A percentile compares a stretch with the other conserved stretches of the same genome.
Evolutionary conservation across 2,329 filamentous ascomycete species (phyloP).

Genomic region (Clarireedia monteithiana): DNA sequence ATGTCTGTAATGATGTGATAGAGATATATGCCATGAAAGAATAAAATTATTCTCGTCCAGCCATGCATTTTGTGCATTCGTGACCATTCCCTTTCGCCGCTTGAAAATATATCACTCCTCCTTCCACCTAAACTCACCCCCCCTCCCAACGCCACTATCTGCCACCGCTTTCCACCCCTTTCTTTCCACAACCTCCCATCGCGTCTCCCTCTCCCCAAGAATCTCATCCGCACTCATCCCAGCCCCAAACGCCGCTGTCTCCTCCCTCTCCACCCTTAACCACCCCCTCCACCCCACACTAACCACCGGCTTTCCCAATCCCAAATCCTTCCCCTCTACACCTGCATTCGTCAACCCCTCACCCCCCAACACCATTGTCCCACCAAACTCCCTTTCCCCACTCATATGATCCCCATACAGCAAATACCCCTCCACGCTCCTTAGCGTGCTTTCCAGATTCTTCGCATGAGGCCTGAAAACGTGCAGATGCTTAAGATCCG

Average conservation of each 20-base stretch:
- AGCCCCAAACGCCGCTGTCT: conserved; percentile 16
- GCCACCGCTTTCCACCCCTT: conserved; percentile 21
- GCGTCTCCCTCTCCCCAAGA: conserved; percentile 18
- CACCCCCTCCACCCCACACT: conserved; percentile 26
- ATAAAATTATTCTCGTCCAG: too few species aligned
- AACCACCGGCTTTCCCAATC: conserved; percentile 10
- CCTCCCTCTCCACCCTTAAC: conserved; percentile 25
- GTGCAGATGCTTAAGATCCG: conserved; percentile 25
- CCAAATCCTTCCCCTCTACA: conserved; percentile 6
- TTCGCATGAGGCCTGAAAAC: conserved; percentile 18
- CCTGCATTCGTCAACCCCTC: conserved; percentile 4
- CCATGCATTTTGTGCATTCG: too few species aligned
- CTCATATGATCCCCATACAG: conserved; percentile 22
- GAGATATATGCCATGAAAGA: too few species aligned
- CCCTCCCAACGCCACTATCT: conserved; percentile 17
- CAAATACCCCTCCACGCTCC: conserved; percentile 25
- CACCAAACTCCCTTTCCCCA: conserved; percentile 23
- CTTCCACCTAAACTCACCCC: neutral
- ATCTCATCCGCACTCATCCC: conserved; percentile 27
- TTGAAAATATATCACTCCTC: neutral
- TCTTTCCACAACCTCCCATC: conserved; percentile 16
- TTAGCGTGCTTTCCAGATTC: conserved; percentile 19
- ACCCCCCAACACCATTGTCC: conserved; percentile 24
- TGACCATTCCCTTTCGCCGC: too few species aligned
- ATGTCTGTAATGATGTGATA: too few species aligned